Conservation (phyloP, 2,329 filamentous ascomycete species). For the Xylaria sp. region DNA sequence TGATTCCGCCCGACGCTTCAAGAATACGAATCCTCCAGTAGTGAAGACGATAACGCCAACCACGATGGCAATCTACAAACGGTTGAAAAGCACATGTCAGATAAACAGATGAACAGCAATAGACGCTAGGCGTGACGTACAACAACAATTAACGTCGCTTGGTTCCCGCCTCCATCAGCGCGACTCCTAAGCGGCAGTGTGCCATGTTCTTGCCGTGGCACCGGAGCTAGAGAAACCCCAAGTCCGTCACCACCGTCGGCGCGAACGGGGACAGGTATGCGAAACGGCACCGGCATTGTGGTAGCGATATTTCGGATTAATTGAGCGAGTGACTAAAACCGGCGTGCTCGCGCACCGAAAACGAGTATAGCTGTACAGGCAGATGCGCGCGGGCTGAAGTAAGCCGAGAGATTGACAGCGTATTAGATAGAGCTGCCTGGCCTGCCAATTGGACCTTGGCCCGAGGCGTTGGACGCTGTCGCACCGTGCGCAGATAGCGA, state of each 20-base stretch:
- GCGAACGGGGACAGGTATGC: slow-evolving; percentile 33
- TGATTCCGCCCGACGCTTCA: slow-evolving; percentile 19
- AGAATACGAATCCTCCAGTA: slow-evolving; percentile 24
- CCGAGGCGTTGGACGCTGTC: slow-evolving; percentile 7
- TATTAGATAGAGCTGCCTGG: background rate
- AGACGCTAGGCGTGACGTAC: slow-evolving; percentile 14
- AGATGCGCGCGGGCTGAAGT: slow-evolving; percentile 7
- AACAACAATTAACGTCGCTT: slow-evolving; percentile 19
- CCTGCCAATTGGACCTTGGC: slow-evolving; percentile 20
- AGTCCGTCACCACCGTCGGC: slow-evolving; percentile 7
- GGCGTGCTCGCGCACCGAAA: background rate
- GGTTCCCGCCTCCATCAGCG: background rate
- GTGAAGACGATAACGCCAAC: slow-evolving; percentile 29
- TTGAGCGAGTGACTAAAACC: slow-evolving; percentile 33
- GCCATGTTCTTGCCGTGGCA: background rate
- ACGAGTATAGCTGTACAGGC: background rate
- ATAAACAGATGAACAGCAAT: background rate
- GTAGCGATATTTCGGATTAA: slow-evolving; percentile 3
- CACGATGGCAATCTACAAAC: slow-evolving; percentile 32
- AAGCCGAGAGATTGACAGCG: slow-evolving; percentile 11
- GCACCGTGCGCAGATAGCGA: background rate
- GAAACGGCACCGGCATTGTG: slow-evolving; percentile 36
- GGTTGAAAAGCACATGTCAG: slow-evolving; percentile 6
- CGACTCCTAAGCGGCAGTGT: background rate
- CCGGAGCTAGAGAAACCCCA: slow-evolving; percentile 7